Conservation (phyloP, 805 yeast genomes). For the Starmera pachycereana region DNA sequence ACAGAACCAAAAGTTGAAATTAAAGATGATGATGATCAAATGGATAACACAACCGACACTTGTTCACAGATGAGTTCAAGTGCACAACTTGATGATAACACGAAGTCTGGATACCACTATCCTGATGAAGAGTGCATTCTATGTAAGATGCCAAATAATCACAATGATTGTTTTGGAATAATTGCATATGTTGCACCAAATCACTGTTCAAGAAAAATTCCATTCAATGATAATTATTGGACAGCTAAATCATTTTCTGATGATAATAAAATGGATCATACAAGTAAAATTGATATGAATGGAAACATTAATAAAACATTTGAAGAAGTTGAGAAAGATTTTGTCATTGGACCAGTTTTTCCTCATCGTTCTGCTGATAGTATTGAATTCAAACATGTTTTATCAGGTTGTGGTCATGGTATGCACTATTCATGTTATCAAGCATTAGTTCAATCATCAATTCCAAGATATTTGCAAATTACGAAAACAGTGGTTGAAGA, state of each 20-base stretch:
- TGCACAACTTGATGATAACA: conserved; percentile 14
- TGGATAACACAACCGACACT: conserved; percentile 15
- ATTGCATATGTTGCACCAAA: conserved; percentile 50
- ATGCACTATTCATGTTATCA: conserved; percentile 76
- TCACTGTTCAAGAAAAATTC: conserved; percentile 52
- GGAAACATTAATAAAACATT: conserved; percentile 31
- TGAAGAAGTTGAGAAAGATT: conserved; percentile 23
- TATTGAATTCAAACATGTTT: conserved; percentile 34
- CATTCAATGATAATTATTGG: conserved; percentile 58
- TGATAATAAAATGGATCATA: conserved; percentile 7
- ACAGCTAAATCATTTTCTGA: conserved; percentile 52
- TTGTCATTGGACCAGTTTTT: conserved; percentile 67
- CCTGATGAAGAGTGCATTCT: conserved; percentile 71
- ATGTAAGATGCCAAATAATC: conserved; percentile 66
- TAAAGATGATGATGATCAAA: conserved; percentile 25
- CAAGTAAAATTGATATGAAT: conserved; percentile 10
- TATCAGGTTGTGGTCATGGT: conserved; percentile 87
- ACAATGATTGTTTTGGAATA: conserved; percentile 66
- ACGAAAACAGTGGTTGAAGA: conserved; percentile 79
- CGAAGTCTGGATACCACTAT: conserved; percentile 42
- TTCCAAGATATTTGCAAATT: conserved; percentile 54
- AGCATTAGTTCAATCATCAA: conserved; percentile 47
- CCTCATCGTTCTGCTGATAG: conserved; percentile 22
- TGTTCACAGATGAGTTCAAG: no score
- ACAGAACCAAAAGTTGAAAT: conserved; percentile 24